These are phyloP conservation scores for Lodderomyces jiufengensis DNA, from an alignment of 1,139 yeast species.

Conservation along the genomic window DNA sequence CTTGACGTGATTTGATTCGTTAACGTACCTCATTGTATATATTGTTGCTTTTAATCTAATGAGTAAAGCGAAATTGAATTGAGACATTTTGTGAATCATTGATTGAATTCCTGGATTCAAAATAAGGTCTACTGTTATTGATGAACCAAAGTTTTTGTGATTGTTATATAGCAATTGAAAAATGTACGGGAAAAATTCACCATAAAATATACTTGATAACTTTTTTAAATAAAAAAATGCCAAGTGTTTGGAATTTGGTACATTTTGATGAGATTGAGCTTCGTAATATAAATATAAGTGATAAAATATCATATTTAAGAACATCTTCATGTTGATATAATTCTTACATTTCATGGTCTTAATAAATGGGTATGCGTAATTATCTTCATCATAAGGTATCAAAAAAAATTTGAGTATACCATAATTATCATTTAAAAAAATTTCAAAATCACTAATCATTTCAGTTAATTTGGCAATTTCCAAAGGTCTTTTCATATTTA, in stretches of 20 bases:
- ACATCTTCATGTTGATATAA: constrained; percentile 28
- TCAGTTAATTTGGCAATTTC: constrained; percentile 22
- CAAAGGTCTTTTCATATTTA: constrained; percentile 20
- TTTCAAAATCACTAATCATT: constrained; percentile 28
- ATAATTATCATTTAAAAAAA: constrained; percentile 18
- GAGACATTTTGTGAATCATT: constrained; percentile 30
- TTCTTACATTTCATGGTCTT: constrained; percentile 33
- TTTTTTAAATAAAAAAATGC: constrained; percentile 32
- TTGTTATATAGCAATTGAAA: constrained; percentile 26
- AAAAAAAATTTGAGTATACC: constrained; percentile 23
- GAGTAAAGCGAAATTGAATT: constrained; percentile 23
- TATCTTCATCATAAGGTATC: constrained; percentile 23
- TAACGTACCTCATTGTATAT: constrained; percentile 17
- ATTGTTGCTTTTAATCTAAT: constrained; percentile 21
- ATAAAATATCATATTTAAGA: constrained; percentile 22
- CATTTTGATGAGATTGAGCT: constrained; percentile 14
- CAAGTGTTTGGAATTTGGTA: constrained; percentile 11
- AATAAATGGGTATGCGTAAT: constrained; percentile 24
- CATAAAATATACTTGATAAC: constrained; percentile 18
- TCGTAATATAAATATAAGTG: constrained; percentile 33
- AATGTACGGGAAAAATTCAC: constrained; percentile 30
- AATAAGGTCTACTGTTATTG: constrained; percentile 29
- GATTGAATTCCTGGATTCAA: constrained; percentile 31
- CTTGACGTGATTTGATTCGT: too few relatives aligned
- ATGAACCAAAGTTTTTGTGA: constrained; percentile 30